phyloP scores from a whole-genome alignment of 768 basidiomycete genomes.

The Suillus fuscotomentosus region DNA sequence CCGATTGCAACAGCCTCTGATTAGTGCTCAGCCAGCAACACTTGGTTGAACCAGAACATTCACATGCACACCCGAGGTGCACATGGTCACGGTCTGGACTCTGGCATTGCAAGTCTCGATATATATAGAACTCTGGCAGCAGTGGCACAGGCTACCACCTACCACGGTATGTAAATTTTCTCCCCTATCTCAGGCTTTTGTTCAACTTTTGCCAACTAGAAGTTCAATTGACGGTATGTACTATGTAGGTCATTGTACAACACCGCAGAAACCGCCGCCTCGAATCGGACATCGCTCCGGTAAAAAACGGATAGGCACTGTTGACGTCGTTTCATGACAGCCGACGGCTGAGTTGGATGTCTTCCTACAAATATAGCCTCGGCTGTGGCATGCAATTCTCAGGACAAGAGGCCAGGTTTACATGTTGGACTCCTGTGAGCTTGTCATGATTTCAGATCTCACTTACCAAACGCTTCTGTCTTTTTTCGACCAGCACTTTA shows the following conservation, averaged over 20 bases:
- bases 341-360: neutral
- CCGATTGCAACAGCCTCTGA: neutral
- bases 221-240: neutral
- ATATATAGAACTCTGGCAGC: neutral
- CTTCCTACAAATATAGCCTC: neutral
- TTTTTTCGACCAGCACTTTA: neutral
- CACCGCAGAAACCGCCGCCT: neutral
- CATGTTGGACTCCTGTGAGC: neutral
- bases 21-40: neutral
- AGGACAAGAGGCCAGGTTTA: neutral
- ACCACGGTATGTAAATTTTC: neutral
- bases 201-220: neutral
- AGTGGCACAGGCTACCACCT: neutral
- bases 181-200: neutral
- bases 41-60: neutral
- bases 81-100: neutral
- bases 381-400: neutral
- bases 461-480: neutral
- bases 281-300: neutral
- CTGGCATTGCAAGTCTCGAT: neutral
- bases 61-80: neutral
- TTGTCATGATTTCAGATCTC: neutral
- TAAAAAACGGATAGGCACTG: neutral
- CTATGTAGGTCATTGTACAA: neutral
- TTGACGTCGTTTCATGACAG: neutral